These are phyloP conservation scores for Wickerhamiella brachini DNA, from an alignment of 805 yeast genomes.

Conservation along the genomic window DNA sequence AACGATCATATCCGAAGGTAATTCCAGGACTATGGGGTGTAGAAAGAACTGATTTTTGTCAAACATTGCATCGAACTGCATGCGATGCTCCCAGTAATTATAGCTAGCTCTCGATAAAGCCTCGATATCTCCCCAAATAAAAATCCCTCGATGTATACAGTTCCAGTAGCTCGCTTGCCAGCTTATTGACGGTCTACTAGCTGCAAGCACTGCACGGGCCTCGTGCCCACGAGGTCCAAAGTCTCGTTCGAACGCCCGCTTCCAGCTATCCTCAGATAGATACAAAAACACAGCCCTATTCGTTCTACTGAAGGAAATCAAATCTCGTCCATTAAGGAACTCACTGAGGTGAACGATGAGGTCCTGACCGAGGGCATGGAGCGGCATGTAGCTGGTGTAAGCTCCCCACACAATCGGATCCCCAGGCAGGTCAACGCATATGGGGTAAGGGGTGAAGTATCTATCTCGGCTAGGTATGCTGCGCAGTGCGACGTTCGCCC, in stretches of 20 bases:
- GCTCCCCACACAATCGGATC: no score
- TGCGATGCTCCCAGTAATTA: no score
- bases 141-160: background rate
- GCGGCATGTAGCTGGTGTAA: no score
- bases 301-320: background rate
- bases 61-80: background rate
- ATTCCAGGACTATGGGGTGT: background rate
- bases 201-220: background rate
- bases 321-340: background rate
- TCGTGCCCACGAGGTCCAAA: background rate
- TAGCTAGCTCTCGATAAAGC: background rate
- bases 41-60: no score
- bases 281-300: background rate
- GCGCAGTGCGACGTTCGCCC: no score
- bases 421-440: no score
- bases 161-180: background rate
- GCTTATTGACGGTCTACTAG: background rate
- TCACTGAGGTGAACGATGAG: background rate
- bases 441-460: no score
- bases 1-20: background rate
- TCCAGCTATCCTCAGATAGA: background rate
- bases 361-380: background rate
- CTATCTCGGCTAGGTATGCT: no score
- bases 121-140: background rate
- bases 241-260: background rate